Evolutionary conservation across 768 basidiomycete genomes (phyloP).

Genomic region (Cubamyces lactineus): DNA sequence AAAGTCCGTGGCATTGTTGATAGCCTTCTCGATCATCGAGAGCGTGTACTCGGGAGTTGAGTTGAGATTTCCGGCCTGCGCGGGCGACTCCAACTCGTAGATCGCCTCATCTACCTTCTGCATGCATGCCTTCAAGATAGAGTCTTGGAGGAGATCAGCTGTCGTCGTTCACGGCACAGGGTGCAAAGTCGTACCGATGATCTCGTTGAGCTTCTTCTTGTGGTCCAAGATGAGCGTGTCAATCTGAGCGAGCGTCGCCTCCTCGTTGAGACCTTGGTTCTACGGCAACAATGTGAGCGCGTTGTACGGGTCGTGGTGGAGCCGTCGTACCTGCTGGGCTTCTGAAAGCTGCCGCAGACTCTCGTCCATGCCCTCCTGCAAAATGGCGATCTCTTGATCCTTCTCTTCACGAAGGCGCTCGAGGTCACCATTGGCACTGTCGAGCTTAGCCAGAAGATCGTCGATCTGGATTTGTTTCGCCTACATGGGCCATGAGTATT

Average conservation of each 20-base stretch:
- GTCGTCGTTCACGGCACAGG: conserved; percentile 4
- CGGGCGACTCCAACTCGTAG: conserved; percentile 96
- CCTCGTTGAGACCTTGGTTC: conserved; percentile 84
- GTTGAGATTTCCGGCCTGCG: conserved; percentile 91
- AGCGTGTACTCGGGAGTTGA: conserved; percentile 99
- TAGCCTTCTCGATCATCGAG: conserved; percentile 97
- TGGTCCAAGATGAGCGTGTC: conserved; percentile 96
- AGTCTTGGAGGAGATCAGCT: conserved; percentile 61
- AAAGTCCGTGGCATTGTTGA: conserved; percentile 95
- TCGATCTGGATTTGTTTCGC: conserved; percentile 97
- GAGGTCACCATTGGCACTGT: conserved; percentile 72
- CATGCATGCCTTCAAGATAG: conserved; percentile 94
- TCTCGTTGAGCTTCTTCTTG: conserved; percentile 95
- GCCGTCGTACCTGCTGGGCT: conserved; percentile 69
- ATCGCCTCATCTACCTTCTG: conserved; percentile 97
- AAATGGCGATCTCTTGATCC: conserved; percentile 93
- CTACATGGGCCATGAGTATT: conserved; percentile 44
- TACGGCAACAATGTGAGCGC: conserved; percentile 37
- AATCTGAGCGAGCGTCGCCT: conserved; percentile 95
- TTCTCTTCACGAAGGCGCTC: conserved; percentile 91
- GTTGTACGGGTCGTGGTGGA: conserved; percentile 6
- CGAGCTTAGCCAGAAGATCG: conserved; percentile 81
- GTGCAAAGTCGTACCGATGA: conserved; percentile 70
- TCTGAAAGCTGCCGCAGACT: conserved; percentile 89
- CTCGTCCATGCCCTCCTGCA: conserved; percentile 94